Base-by-base conservation (phyloP, 2,329 filamentous ascomycete genomes). In the Colletotrichum plurivorum region DNA sequence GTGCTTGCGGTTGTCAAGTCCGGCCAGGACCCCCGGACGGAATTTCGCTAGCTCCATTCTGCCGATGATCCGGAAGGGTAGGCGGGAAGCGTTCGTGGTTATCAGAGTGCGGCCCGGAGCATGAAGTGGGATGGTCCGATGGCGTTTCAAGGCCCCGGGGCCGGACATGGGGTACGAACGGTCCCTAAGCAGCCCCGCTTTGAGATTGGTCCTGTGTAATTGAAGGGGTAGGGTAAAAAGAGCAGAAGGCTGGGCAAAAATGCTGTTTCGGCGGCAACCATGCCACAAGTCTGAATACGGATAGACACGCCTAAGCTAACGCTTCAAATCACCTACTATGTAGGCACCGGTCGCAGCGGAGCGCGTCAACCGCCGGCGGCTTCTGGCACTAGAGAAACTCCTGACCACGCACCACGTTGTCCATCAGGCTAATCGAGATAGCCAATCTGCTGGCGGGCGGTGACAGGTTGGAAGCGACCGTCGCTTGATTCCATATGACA, bases 101-200 rank as follows among this genome's bases (percentile, higher is more conserved):
- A 54, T 59, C 43, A 43, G 46, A 36, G 46, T 52, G 41, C 61
- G 55, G 54, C 61, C 61, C 66, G 54, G 54, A 55, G 66, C 66
- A 60, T 66, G 41, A 49, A 49, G 53, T 53, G 54, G 22, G 22
- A 65, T 55, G 66, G 66, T 59, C 66, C 55, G 55, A 59, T 45
- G 41, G 55, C 53, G 62, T 69, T 69, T 69, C 66, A 59, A 56
- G 54, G 66, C 54, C 20, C 25, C 55, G 51, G 51, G 48, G 43
- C 31, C 31, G 54, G 31, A 55, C 54, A 69, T 65, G 61, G 61
- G 61, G 31, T 39, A 20, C 41, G 61, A 52, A 36, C 27, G 12
- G 61, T 20, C 53, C n/a, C 31, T n/a, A 10, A 48, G 59, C 49
- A 51, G 46, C 59, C 51, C 49, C 27, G 5, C 31, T 36, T 36